Base-by-base conservation (phyloP, 805 yeast species). In the Lachancea sp. region DNA sequence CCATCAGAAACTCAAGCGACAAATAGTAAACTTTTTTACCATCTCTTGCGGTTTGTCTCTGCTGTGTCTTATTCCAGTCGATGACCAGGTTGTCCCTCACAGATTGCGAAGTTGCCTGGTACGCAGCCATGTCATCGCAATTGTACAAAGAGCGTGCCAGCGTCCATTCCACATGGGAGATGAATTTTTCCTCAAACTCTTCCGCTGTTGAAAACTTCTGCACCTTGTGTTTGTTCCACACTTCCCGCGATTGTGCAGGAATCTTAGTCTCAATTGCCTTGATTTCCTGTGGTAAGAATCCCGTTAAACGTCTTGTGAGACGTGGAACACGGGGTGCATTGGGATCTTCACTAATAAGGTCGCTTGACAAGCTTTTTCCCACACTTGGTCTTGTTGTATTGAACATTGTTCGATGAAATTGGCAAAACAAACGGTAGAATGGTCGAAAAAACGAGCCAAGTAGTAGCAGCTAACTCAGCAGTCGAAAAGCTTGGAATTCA, bases 31-130 rank as follows among this genome's bases (percentile, higher is more conserved):
- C 82, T 51, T 97, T 73, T 68, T 89, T 89, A 40, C 84, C 85
- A 59, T 85, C 95, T 56, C 78, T 81, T 38, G 82, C 66, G 13
- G 96, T 88, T 66, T 86, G 93, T 58, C 78, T 74, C 67, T 89
- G 96, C 68, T 89, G 96, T 33, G 97, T 89, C 65, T 82, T 81
- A 63, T 90, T 89, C 97, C 96, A 89, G 56, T 86, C 87, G 38
- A 87, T 73, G 54, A 87, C 74, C 59, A 89, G 70, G 42, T 82
- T 80, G 65, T 90, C 96, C 51, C 95, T 73, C 48, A 89, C 74
- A 19, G 93, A 73, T 58, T 73, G 73, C 4, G 95, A 82, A 33
- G 95, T 79, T 0, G 96, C 95, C 62, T 85, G 95, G 62, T 90
- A 89, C 19, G 96, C 96, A 34, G 95, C 96, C 60, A 89, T 71